These are phyloP conservation scores for Fragaria vesca DNA, from an alignment of 306 rosid genomes.

Conservation along the genomic window DNA sequence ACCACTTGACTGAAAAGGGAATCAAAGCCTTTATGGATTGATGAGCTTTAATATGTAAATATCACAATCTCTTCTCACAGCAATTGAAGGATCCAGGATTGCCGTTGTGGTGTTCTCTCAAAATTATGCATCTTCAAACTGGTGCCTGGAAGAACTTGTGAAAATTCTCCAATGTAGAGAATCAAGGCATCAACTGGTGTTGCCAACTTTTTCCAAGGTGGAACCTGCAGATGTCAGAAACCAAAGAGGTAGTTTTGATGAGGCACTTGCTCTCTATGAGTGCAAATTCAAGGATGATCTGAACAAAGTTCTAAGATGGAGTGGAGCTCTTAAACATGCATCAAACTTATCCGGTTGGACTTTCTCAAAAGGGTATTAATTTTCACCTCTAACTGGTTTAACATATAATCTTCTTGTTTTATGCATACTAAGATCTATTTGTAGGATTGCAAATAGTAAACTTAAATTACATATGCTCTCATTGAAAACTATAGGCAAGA, in stretches of 20 bases:
- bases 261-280: not conserved
- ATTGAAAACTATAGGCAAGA: not conserved
- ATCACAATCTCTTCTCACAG: not conserved
- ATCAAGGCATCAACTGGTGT: not conserved
- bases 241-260: not conserved
- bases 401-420: not conserved
- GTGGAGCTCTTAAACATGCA: not conserved
- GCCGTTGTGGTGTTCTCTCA: not conserved
- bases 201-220: not conserved
- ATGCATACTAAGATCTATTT: no score
- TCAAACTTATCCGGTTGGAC: not conserved
- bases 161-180: not conserved
- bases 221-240: constrained; percentile 1
- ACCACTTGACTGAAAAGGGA: not conserved
- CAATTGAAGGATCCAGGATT: not conserved
- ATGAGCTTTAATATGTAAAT: not conserved
- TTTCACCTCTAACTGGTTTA: not conserved
- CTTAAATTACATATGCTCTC: no score
- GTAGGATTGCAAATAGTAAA: not conserved
- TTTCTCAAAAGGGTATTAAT: not conserved
- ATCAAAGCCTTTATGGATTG: not conserved
- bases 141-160: not conserved
- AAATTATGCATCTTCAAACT: not conserved
- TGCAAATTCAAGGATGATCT: not conserved
- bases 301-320: not conserved